Conservation (phyloP, 768 basidiomycete genomes). For the Amanita exitialis region DNA sequence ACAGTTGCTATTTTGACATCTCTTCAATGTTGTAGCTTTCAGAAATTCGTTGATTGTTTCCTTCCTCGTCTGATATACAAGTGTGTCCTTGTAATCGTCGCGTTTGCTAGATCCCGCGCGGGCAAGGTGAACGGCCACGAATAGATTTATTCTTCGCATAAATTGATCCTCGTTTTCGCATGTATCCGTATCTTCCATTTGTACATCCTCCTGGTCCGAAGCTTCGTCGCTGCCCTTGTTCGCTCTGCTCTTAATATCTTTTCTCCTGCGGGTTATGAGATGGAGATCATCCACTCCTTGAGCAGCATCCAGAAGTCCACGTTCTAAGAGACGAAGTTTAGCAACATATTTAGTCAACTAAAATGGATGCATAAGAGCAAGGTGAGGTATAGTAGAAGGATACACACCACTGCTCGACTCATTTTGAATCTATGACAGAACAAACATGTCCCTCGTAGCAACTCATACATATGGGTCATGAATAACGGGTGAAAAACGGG, state of each 20-base stretch:
- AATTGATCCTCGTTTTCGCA: conserved; percentile 57
- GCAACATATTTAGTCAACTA: conserved; percentile 80
- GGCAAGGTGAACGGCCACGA: conserved; percentile 46
- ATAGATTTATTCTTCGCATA: conserved; percentile 52
- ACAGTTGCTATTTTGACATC: conserved; percentile 73
- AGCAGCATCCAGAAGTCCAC: conserved; percentile 79
- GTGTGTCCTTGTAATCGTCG: conserved; percentile 81
- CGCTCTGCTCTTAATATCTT: conserved; percentile 20
- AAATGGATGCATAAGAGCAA: conserved; percentile 3
- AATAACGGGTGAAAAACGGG: conserved; percentile 97
- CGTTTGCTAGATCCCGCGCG: conserved; percentile 47
- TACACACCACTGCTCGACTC: conserved; percentile 54
- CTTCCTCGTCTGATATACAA: conserved; percentile 83
- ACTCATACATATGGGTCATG: conserved; percentile 81
- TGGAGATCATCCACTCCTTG: conserved; percentile 64
- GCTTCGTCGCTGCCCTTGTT: conserved; percentile 31
- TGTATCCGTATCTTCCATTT: conserved; percentile 29
- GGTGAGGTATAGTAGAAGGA: not conserved
- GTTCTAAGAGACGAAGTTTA: conserved; percentile 81
- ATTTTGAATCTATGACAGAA: conserved; percentile 93
- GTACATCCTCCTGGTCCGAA: conserved; percentile 22
- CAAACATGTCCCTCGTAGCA: conserved; percentile 82
- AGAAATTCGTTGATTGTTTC: conserved; percentile 76
- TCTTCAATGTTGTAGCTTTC: conserved; percentile 53
- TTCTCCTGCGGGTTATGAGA: conserved; percentile 23